Evolutionary conservation across 139 green algal species (phyloP).

Genomic region (Pedinophyceae sp.): DNA sequence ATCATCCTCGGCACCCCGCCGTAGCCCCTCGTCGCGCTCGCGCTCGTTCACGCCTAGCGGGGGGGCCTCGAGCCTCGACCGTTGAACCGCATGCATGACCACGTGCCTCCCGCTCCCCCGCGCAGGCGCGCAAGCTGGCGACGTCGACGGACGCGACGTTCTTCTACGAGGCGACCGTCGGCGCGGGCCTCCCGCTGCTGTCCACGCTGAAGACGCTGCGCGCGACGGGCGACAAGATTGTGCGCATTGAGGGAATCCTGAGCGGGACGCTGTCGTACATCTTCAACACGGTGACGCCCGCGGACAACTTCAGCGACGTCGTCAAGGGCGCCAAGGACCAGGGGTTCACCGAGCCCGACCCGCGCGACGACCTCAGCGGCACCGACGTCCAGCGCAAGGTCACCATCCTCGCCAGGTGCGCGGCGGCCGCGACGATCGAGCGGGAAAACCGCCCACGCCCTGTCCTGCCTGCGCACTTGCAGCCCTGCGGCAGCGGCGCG

Average conservation of each 20-base stretch:
- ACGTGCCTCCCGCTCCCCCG: too few relatives aligned
- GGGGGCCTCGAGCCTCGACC: too few relatives aligned
- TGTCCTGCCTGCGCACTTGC: not conserved
- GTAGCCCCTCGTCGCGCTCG: too few relatives aligned
- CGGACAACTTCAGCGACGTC: slow-evolving; percentile 57
- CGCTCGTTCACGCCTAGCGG: too few relatives aligned
- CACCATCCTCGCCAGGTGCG: slow-evolving; percentile 84
- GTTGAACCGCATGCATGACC: too few relatives aligned
- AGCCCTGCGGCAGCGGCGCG: not conserved
- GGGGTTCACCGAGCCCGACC: slow-evolving; percentile 94
- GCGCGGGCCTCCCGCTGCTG: slow-evolving; percentile 86
- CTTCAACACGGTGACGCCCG: slow-evolving; percentile 73
- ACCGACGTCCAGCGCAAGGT: slow-evolving; percentile 89
- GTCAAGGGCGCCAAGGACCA: slow-evolving; percentile 61
- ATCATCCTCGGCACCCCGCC: not conserved
- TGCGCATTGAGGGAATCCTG: slow-evolving; percentile 81
- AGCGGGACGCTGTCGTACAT: slow-evolving; percentile 92
- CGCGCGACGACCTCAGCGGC: slow-evolving; percentile 75
- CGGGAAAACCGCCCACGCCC: too few relatives aligned
- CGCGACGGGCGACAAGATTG: slow-evolving; percentile 75
- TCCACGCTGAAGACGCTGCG: slow-evolving; percentile 79
- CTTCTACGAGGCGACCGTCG: slow-evolving; percentile 54
- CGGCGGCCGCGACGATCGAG: too few relatives aligned
- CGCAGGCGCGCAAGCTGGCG: too few relatives aligned
- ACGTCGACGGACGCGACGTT: not conserved